Percentiles rank a stretch among this genome's conserved stretches.
phyloP scores from a whole-genome alignment of 108 stramenopile genomes.

The Nitzschia palea region DNA sequence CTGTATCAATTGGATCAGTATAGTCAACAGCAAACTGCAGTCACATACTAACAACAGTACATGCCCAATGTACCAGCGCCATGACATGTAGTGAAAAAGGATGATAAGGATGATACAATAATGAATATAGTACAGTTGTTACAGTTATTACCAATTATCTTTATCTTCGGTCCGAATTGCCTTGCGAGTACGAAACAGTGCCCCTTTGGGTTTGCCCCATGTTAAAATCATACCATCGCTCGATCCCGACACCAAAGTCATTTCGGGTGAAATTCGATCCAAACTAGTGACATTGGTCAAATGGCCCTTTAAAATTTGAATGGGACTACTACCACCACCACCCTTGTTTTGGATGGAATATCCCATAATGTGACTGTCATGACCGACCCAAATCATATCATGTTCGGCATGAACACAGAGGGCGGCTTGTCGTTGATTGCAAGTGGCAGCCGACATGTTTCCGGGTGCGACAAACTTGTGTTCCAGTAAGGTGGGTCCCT shows the following conservation, averaged over 20 bases:
- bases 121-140: neutral
- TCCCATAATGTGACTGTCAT: slow-evolving; percentile 34
- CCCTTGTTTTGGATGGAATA: slow-evolving; percentile 34
- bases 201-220: slow-evolving; percentile 48
- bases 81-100: too few species aligned
- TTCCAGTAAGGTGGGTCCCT: slow-evolving; percentile 23
- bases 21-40: slow-evolving; percentile 46
- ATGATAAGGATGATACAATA: too few species aligned
- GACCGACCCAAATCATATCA: slow-evolving; percentile 34
- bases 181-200: neutral
- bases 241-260: slow-evolving; percentile 56
- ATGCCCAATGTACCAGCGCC: too few species aligned
- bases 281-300: slow-evolving; percentile 55
- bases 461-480: slow-evolving; percentile 43
- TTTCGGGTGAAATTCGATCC: slow-evolving; percentile 22
- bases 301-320: slow-evolving; percentile 56
- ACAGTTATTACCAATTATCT: slow-evolving; percentile 18
- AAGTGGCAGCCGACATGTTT: slow-evolving; percentile 10
- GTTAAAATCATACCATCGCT: slow-evolving; percentile 78
- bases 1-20: slow-evolving; percentile 52
- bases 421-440: slow-evolving; percentile 20
- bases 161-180: neutral
- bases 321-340: slow-evolving; percentile 50
- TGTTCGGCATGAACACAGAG: slow-evolving; percentile 21
- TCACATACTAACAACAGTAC: slow-evolving; percentile 5